These are phyloP conservation scores for Boletus barrowsii DNA, from an alignment of 768 basidiomycete species.

Conservation along the genomic window DNA sequence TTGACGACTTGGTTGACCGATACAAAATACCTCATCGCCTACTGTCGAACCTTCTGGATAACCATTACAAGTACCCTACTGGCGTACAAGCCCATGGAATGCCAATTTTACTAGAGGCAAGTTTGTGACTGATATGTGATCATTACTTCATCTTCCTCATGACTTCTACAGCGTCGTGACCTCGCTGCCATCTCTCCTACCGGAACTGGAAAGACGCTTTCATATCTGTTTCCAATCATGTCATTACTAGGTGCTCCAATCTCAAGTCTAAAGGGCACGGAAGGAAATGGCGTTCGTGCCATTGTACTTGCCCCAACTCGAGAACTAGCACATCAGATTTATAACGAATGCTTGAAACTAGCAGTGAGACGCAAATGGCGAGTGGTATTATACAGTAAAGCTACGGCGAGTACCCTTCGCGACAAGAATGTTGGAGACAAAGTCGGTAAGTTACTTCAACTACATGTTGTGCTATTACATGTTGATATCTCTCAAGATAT, in stretches of 20 bases:
- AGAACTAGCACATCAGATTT: conserved; percentile 94
- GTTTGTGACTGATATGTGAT: conserved; percentile 18
- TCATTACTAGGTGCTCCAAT: conserved; percentile 54
- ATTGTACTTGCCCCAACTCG: conserved; percentile 88
- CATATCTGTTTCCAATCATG: conserved; percentile 86
- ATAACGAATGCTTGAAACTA: conserved; percentile 84
- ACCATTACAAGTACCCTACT: conserved; percentile 67
- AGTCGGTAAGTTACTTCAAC: conserved; percentile 55
- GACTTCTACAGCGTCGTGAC: conserved; percentile 61
- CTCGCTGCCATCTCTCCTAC: conserved; percentile 95
- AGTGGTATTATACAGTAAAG: conserved; percentile 80
- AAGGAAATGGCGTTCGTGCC: conserved; percentile 65
- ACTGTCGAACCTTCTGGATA: conserved; percentile 58
- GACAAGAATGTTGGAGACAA: conserved; percentile 70
- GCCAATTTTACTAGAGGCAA: conserved; percentile 76
- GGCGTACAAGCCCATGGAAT: conserved; percentile 79
- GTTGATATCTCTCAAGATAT: conserved; percentile 55
- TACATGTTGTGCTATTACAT: background rate
- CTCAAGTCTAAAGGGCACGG: conserved; percentile 42
- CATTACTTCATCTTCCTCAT: background rate
- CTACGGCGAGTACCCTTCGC: conserved; percentile 79
- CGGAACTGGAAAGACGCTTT: conserved; percentile 94
- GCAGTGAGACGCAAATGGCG: conserved; percentile 83
- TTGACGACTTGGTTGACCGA: conserved; percentile 55
- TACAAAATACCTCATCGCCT: conserved; percentile 60